Evolutionary conservation across 2,329 filamentous ascomycete genomes (phyloP).

Genomic region (Fusarium nematophilum): DNA sequence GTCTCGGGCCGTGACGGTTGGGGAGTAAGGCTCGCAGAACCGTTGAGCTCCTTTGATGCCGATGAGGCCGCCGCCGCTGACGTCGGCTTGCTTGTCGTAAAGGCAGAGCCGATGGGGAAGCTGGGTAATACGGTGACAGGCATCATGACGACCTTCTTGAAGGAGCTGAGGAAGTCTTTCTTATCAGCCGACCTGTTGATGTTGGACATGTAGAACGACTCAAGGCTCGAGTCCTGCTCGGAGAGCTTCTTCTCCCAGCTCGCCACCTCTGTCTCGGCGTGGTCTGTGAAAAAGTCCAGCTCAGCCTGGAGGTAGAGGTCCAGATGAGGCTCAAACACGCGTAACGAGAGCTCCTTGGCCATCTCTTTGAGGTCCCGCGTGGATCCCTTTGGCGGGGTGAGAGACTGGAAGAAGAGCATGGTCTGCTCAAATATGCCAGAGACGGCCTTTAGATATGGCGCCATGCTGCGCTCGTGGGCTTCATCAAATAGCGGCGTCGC

Average conservation of each 20-base stretch:
- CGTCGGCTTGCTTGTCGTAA: constrained; percentile 58
- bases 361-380: constrained; percentile 71
- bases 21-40: constrained; percentile 46
- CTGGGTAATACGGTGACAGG: constrained; percentile 90
- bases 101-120: constrained; percentile 70
- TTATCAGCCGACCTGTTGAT: constrained; percentile 95
- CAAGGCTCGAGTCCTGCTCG: constrained; percentile 89
- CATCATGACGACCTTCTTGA: constrained; percentile 99
- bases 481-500: constrained; percentile 88
- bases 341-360: constrained; percentile 74
- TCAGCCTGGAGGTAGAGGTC: constrained; percentile 94
- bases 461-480: constrained; percentile 78
- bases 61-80: constrained; percentile 26
- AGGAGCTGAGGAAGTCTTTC: constrained; percentile 93
- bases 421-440: constrained; percentile 90
- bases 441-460: constrained; percentile 85
- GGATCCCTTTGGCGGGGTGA: constrained; percentile 74
- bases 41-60: constrained; percentile 40
- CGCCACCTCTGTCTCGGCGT: constrained; percentile 80
- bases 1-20: constrained; percentile 62
- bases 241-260: constrained; percentile 93
- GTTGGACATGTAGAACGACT: constrained; percentile 96
- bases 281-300: constrained; percentile 82
- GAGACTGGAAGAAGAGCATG: constrained; percentile 77
- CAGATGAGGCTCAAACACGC: constrained; percentile 91